phyloP scores from a whole-genome alignment of 768 basidiomycete species.

The Trichaptum fuscoviolaceum region DNA sequence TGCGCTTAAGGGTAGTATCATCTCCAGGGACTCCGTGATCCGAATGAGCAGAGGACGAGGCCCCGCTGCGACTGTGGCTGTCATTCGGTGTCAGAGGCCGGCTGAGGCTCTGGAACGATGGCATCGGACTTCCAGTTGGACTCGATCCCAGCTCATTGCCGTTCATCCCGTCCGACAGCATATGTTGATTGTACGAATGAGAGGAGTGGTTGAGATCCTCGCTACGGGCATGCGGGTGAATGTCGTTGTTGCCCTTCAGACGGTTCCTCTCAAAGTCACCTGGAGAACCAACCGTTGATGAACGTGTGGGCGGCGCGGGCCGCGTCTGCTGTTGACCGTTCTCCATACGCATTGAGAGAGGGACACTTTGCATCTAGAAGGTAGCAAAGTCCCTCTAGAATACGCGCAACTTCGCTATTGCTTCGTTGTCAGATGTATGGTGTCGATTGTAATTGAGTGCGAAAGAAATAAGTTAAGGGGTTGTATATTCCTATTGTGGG shows the following conservation, averaged over 20 bases:
- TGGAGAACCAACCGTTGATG: slow-evolving; percentile 55
- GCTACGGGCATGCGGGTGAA: slow-evolving; percentile 52
- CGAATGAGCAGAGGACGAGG: slow-evolving; percentile 47
- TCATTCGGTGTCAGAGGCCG: slow-evolving; percentile 57
- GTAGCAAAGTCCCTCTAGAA: background rate
- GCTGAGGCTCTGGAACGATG: slow-evolving; percentile 46
- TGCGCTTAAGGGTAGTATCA: background rate
- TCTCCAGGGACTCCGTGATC: slow-evolving; percentile 28
- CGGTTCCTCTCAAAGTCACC: slow-evolving; percentile 50
- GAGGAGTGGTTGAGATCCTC: slow-evolving; percentile 62
- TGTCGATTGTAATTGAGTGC: background rate
- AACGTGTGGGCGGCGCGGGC: slow-evolving; percentile 42
- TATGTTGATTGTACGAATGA: slow-evolving; percentile 16
- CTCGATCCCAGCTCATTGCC: slow-evolving; percentile 22
- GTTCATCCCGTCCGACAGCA: slow-evolving; percentile 19
- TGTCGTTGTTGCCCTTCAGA: slow-evolving; percentile 25
- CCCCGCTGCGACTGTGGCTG: slow-evolving; percentile 40
- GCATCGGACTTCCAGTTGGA: slow-evolving; percentile 33
- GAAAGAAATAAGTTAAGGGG: background rate
- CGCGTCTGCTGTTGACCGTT: background rate
- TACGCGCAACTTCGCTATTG: background rate
- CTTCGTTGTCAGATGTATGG: background rate
- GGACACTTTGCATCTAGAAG: background rate
- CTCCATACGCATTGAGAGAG: background rate
- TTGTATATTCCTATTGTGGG: background rate